Base-by-base conservation (phyloP, 257 asterid species). In the Linderniella brevidens region DNA sequence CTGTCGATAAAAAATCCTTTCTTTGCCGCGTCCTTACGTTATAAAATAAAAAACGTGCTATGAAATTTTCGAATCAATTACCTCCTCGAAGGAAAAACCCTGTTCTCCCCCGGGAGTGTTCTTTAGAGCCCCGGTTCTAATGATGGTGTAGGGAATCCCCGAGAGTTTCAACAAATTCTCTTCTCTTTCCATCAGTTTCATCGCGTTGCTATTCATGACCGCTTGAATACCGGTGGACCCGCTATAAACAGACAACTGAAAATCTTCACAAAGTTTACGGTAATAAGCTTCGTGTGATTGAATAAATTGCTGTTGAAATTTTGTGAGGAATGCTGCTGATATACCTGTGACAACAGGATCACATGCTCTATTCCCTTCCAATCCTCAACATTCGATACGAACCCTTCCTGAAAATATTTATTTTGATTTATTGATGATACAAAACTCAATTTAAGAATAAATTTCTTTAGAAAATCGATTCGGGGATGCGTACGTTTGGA, bases 161-260 rank as follows among this genome's bases (percentile, higher is more conserved):
- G 92, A 74, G 53, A 75, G 63, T 68, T 70, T 67, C 51, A 75
- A 75, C 58, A 56, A 18, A 16, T 64, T 49, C 56, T 88, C 98
- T 54, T 78, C 92, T 69, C 68, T 69, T 75, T 88, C 93, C 5
- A 86, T 90, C 57, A 60, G 59, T 64, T 76, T 80, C 57, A 69
- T 75, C 17, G 93, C 82, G 49, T 63, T 78, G 69, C 78, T 70
- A 52, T 60, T 74, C 59, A 84, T 61, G 41, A 78, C 64, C 41
- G 94, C 87, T 76, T 76, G 93, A 57, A 88, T 73, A 54, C 98
- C 94, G 10, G 73, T 69, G 8, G 64, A 64, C 43, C 72, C 70
- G 82, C 75, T 76, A 76, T 88, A 84, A 49, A 71, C 84, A 74
- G 81, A 74, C 69, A 88, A 66, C 98, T 88, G 92, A 67, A 74